Conservation (phyloP, 2,329 filamentous ascomycete species). For the Calonectria multiphialidica region DNA sequence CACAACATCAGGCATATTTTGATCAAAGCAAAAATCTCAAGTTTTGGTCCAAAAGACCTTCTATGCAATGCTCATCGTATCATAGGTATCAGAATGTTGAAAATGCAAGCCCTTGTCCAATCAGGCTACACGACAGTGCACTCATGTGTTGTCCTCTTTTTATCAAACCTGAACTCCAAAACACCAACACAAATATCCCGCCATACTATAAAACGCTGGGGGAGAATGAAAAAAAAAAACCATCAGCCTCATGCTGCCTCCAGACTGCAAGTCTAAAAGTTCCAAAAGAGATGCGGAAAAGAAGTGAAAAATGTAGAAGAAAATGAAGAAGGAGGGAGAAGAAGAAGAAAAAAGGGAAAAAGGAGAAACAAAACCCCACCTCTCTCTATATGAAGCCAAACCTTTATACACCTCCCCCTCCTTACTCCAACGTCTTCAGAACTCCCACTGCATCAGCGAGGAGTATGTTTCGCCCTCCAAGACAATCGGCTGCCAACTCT, state of each 20-base stretch:
- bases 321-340: slow-evolving; percentile 1
- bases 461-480: slow-evolving; percentile 61
- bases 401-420: slow-evolving; percentile 47
- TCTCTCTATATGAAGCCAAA: slow-evolving; percentile 10
- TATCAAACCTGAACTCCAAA: slow-evolving; percentile 23
- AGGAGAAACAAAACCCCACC: not conserved
- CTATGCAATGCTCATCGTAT: slow-evolving; percentile 3
- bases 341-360: not conserved
- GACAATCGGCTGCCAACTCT: slow-evolving; percentile 61
- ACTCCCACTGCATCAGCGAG: slow-evolving; percentile 67
- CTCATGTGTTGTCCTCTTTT: slow-evolving; percentile 19
- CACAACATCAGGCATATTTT: not conserved
- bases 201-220: not conserved
- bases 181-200: slow-evolving; percentile 19
- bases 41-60: not conserved
- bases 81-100: slow-evolving; percentile 11
- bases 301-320: not conserved
- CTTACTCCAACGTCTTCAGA: slow-evolving; percentile 63
- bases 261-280: not conserved
- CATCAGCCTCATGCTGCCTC: not conserved
- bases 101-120: not conserved
- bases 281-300: not conserved
- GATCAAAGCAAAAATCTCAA: not conserved
- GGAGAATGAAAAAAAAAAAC: not conserved
- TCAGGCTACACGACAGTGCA: not conserved